Base-by-base conservation (phyloP, 768 basidiomycete genomes). In the Boletus rubropictus region DNA sequence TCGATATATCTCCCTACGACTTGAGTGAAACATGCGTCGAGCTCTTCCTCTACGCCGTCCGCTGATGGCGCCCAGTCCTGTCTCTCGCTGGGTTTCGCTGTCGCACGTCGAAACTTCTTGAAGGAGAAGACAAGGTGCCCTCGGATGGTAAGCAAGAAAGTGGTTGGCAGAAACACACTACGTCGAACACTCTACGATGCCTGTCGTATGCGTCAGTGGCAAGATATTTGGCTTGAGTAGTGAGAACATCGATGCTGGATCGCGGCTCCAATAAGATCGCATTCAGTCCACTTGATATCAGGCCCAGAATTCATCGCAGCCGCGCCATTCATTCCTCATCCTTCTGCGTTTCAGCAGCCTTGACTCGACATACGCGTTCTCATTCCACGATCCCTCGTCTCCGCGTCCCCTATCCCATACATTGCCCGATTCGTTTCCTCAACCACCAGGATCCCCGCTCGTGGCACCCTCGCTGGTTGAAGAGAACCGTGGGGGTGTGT, bases 111-210 rank as follows among this genome's bases (percentile, higher is more conserved):
- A 15, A 24, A 10, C 18, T 37, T 40, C 17, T 15, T 21, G 37
- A n/a, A n/a, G n/a, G 9, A 33, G 51, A 46, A 28, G 42, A 17
- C 27, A 28, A 14, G 36, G 42, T 8, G 21, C 18, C 20, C 48
- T 57, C 1, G 52, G 50, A 43, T 63, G 67, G 5, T 51, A 12
- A 12, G 68, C 62, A 3, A 77, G 77, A 8, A 67, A 62, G 1
- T 67, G 54, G 51, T 82, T 60, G 9, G 72, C 64, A 46, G 72
- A 70, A 60, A 89, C 68, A 27, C 75, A 72, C 9, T 86, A 73
- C 45, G 81, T 76, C 1, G 82, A 82, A 28, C 69, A 73, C 64
- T 89, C 86, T 42, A 85, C 78, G 40, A 86, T 64, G 9, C 82
- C 84, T 1, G 81, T 71, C 5, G 71, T 74, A 55, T 87, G 84